These are phyloP conservation scores for Naganishia friedmannii DNA, from an alignment of 768 basidiomycete genomes.

Conservation along the genomic window DNA sequence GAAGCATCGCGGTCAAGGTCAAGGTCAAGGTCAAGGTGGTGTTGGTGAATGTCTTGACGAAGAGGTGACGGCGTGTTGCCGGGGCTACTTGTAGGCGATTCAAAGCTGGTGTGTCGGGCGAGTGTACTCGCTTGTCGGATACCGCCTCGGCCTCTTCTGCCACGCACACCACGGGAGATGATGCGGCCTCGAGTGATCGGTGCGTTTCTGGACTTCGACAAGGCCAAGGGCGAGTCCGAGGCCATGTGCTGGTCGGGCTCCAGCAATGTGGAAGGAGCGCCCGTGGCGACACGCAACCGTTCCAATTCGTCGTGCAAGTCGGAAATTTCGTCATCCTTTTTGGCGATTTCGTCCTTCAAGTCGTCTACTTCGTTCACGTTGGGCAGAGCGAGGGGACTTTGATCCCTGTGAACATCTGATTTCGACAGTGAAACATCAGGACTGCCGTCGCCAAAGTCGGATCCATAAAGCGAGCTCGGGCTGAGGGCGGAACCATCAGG, in stretches of 20 bases:
- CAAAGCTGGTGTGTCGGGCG: conserved; percentile 11
- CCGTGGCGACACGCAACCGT: not conserved
- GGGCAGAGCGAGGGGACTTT: conserved; percentile 47
- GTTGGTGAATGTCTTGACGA: not conserved
- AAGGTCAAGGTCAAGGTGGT: too few species aligned
- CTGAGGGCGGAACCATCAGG: conserved; percentile 45
- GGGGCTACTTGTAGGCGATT: not conserved
- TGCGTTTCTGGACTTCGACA: not conserved
- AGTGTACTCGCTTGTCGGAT: conserved; percentile 22
- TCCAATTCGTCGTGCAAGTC: conserved; percentile 14
- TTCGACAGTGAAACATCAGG: conserved; percentile 44
- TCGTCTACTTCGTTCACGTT: conserved; percentile 45
- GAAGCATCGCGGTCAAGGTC: too few species aligned
- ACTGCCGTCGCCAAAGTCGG: conserved; percentile 49
- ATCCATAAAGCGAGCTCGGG: conserved; percentile 44
- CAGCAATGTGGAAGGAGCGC: conserved; percentile 36
- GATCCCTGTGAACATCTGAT: conserved; percentile 31
- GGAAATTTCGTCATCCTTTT: conserved; percentile 33
- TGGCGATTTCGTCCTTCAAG: conserved; percentile 44
- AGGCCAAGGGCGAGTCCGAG: conserved; percentile 23
- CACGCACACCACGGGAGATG: conserved; percentile 27
- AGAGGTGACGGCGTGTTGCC: conserved; percentile 7
- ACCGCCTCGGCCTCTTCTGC: conserved; percentile 21
- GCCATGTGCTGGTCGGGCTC: conserved; percentile 16
- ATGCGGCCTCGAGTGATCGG: conserved; percentile 34